phyloP scores from a whole-genome alignment of 768 basidiomycete species.

The Tylopilus felleus region DNA sequence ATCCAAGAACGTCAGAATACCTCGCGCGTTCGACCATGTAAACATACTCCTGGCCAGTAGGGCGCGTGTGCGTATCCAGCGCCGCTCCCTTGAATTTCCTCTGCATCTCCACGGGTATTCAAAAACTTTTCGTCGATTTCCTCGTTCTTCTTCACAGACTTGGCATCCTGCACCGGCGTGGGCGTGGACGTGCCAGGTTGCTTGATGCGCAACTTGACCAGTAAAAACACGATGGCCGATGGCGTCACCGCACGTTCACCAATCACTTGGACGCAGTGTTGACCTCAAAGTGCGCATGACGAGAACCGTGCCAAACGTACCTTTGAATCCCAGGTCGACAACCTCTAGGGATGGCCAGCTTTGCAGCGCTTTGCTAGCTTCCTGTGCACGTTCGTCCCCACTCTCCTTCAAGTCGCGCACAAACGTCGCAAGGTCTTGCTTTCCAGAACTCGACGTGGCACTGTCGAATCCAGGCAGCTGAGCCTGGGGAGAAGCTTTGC shows the following conservation, averaged over 20 bases:
- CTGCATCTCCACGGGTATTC: slow-evolving; percentile 54
- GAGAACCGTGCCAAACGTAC: slow-evolving; percentile 37
- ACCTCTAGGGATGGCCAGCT: slow-evolving; percentile 77
- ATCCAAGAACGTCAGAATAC: neutral
- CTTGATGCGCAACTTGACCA: slow-evolving; percentile 75
- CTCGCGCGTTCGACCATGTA: neutral
- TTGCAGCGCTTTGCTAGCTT: slow-evolving; percentile 53
- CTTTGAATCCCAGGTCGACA: slow-evolving; percentile 82
- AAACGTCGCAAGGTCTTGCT: slow-evolving; percentile 15
- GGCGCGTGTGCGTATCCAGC: slow-evolving; percentile 84
- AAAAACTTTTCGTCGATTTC: slow-evolving; percentile 73
- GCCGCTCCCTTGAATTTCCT: slow-evolving; percentile 49
- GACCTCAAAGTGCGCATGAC: neutral
- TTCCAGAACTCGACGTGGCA: slow-evolving; percentile 28
- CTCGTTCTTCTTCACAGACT: slow-evolving; percentile 46
- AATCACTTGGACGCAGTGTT: slow-evolving; percentile 54
- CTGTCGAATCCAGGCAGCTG: slow-evolving; percentile 76
- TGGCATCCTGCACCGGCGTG: slow-evolving; percentile 37
- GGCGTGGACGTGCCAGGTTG: slow-evolving; percentile 43
- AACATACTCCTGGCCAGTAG: slow-evolving; percentile 80
- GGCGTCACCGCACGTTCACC: slow-evolving; percentile 88
- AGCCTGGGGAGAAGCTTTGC: slow-evolving; percentile 47
- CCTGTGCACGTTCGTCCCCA: slow-evolving; percentile 16
- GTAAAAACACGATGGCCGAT: slow-evolving; percentile 81
- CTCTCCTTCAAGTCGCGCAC: slow-evolving; percentile 17